These are phyloP conservation scores for Aspergillus japonicus DNA, from an alignment of 2,329 filamentous ascomycete species.

Conservation along the genomic window DNA sequence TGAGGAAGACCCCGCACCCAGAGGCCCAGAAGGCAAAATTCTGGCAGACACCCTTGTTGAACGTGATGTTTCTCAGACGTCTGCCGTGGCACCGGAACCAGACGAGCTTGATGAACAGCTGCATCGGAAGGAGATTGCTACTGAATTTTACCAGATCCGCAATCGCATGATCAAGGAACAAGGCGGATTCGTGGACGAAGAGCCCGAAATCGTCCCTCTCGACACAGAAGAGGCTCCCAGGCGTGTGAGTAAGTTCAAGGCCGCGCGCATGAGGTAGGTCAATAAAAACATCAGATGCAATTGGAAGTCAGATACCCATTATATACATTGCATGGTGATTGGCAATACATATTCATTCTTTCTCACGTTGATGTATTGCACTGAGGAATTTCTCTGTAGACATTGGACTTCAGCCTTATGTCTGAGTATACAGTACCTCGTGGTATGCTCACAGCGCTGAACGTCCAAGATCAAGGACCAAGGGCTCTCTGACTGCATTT, in stretches of 20 bases:
- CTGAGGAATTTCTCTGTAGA: neutral
- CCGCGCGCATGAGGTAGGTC: constrained; percentile 42
- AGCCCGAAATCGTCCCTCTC: constrained; percentile 64
- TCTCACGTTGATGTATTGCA: neutral
- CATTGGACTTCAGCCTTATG: neutral
- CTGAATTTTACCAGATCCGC: constrained; percentile 78
- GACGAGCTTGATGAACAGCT: constrained; percentile 72
- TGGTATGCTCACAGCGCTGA: constrained; percentile 21
- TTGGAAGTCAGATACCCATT: constrained; percentile 17
- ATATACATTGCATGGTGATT: neutral
- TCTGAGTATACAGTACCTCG: constrained; percentile 15
- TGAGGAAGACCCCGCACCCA: constrained; percentile 28
- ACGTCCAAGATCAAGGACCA: constrained; percentile 31
- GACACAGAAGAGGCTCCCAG: constrained; percentile 57
- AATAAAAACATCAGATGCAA: constrained; percentile 10
- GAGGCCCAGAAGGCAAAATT: constrained; percentile 49
- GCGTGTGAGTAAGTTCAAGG: constrained; percentile 49
- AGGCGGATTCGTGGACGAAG: constrained; percentile 76
- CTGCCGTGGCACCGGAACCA: constrained; percentile 45
- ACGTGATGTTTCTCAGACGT: constrained; percentile 41
- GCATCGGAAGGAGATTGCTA: constrained; percentile 72
- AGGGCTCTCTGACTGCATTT: constrained; percentile 41
- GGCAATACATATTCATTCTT: neutral
- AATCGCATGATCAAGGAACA: constrained; percentile 80
- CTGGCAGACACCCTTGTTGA: constrained; percentile 62